phyloP scores from a whole-genome alignment of 306 rosid genomes.

The Arachis hypogaea region DNA sequence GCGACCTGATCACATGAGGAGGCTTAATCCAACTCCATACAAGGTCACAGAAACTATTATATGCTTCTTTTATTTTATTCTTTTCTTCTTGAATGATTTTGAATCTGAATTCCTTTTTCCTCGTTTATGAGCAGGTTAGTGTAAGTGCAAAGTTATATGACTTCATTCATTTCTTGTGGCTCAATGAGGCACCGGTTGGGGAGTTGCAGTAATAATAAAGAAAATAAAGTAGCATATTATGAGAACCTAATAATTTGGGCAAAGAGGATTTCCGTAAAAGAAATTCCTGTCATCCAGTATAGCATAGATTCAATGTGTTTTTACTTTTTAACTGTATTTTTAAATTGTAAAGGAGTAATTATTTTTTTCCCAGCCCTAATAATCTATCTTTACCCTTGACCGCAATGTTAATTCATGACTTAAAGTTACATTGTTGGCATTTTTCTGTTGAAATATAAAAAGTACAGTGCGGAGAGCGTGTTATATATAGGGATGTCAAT shows the following conservation, averaged over 20 bases:
- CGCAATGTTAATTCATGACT: background rate
- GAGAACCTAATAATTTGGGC: conserved; percentile 6
- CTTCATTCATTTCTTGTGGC: conserved; percentile 96
- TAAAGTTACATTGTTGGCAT: no score
- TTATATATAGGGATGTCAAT: no score
- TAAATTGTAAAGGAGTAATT: conserved; percentile 11
- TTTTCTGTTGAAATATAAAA: no score
- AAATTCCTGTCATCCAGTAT: conserved; percentile 28
- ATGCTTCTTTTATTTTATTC: background rate
- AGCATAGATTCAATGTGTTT: conserved; percentile 34
- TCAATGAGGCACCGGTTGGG: conserved; percentile 96
- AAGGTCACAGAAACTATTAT: conserved; percentile 52
- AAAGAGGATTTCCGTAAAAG: conserved; percentile 3
- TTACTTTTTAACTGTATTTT: conserved; percentile 24
- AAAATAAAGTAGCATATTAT: conserved; percentile 31
- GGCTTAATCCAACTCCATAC: conserved; percentile 94
- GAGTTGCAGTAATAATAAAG: conserved; percentile 69
- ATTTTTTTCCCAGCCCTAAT: conserved; percentile 37
- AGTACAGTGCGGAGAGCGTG: no score
- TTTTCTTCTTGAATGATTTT: conserved; percentile 13
- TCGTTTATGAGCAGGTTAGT: conserved; percentile 64
- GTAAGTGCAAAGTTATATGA: conserved; percentile 87
- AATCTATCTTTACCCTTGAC: conserved; percentile 17
- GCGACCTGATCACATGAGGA: conserved; percentile 99
- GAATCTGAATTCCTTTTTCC: background rate